Evolutionary conservation across 2,329 filamentous ascomycete genomes (phyloP).

Genomic region (Colletotrichum noveboracense): DNA sequence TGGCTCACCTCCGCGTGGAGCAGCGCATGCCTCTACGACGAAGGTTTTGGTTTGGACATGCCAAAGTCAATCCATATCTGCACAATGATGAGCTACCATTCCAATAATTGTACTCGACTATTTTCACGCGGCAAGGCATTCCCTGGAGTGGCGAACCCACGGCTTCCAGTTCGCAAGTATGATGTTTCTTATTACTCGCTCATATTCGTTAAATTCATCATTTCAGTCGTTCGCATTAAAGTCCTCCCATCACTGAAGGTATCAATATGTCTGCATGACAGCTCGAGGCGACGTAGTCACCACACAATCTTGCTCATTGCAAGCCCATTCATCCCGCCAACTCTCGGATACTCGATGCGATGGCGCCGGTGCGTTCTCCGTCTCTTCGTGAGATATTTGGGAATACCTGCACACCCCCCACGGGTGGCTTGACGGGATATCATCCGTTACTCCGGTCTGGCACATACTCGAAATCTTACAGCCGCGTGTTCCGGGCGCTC

Average conservation of each 20-base stretch:
- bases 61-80: background rate
- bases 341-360: background rate
- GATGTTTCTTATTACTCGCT: background rate
- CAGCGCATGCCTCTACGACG: background rate
- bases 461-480: background rate
- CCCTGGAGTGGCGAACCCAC: background rate
- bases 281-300: background rate
- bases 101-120: background rate
- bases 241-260: background rate
- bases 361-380: background rate
- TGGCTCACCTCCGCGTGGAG: background rate
- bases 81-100: background rate
- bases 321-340: background rate
- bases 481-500: background rate
- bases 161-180: background rate
- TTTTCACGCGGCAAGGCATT: background rate
- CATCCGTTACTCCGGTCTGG: background rate
- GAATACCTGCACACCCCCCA: background rate
- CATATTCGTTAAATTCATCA: background rate
- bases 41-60: background rate
- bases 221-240: background rate
- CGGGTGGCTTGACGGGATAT: background rate
- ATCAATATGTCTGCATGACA: background rate
- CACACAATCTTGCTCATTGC: background rate
- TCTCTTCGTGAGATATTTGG: background rate